Conservation (phyloP, 2,329 filamentous ascomycete species). For the Pseudocercospora crystallina region DNA sequence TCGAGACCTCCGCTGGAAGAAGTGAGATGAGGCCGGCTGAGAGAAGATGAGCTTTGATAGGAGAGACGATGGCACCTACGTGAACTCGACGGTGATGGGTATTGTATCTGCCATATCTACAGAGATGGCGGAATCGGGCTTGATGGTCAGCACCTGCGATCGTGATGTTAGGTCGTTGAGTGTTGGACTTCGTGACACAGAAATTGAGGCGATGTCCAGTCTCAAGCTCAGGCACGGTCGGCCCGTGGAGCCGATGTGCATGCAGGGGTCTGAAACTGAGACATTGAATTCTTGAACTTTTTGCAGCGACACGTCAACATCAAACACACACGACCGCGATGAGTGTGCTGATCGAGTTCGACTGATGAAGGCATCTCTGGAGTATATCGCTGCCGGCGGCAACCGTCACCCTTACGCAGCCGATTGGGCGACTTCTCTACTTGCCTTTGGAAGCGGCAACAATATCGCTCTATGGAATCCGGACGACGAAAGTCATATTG, state of each 20-base stretch:
- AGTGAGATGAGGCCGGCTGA: slow-evolving; percentile 9
- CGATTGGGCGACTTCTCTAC: slow-evolving; percentile 74
- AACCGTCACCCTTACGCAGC: slow-evolving; percentile 88
- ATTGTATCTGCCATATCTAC: slow-evolving; percentile 42
- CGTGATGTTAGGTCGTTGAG: slow-evolving; percentile 1
- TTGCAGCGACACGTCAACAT: background rate
- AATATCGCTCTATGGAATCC: slow-evolving; percentile 90
- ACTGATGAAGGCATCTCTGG: slow-evolving; percentile 15
- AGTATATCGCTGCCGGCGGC: slow-evolving; percentile 72
- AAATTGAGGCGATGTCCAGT: background rate
- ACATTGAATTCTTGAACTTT: slow-evolving; percentile 2
- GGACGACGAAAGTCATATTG: slow-evolving; percentile 49
- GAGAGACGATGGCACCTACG: slow-evolving; percentile 47
- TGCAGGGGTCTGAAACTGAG: slow-evolving; percentile 7
- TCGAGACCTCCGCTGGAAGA: slow-evolving; percentile 75
- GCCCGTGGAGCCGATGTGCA: no score
- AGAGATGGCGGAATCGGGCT: slow-evolving; percentile 2
- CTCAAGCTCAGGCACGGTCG: no score
- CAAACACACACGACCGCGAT: slow-evolving; percentile 3
- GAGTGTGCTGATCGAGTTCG: background rate
- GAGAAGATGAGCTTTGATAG: background rate
- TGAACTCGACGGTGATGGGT: slow-evolving; percentile 71
- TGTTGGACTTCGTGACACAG: background rate
- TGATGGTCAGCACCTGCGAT: background rate
- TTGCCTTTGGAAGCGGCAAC: slow-evolving; percentile 86